Conservation (phyloP, 106 monocot species). For the Apostasia shenzhenica region DNA sequence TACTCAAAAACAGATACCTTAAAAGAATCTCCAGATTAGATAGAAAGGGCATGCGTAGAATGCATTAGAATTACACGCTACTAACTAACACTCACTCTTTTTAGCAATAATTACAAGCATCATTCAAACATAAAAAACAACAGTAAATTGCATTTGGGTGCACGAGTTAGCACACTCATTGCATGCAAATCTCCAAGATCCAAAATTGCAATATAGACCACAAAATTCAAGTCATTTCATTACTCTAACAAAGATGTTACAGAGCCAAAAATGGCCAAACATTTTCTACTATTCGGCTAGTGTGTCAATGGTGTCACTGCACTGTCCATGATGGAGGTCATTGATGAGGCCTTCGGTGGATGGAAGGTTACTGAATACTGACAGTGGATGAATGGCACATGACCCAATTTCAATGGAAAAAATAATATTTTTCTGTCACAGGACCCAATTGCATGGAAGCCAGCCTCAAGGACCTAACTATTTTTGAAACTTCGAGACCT, state of each 20-base stretch:
- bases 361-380: too few relatives aligned
- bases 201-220: neutral
- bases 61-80: neutral
- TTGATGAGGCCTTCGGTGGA: too few relatives aligned
- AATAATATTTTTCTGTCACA: too few relatives aligned
- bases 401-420: too few relatives aligned
- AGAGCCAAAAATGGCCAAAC: too few relatives aligned
- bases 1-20: conserved; percentile 84
- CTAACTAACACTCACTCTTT: neutral
- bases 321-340: too few relatives aligned
- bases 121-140: neutral
- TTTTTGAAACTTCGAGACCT: too few relatives aligned
- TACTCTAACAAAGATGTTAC: neutral
- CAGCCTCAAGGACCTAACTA: too few relatives aligned
- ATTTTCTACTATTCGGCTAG: too few relatives aligned
- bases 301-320: too few relatives aligned
- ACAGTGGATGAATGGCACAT: too few relatives aligned
- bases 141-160: neutral
- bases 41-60: neutral
- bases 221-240: neutral
- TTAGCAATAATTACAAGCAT: neutral
- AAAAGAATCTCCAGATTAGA: neutral
- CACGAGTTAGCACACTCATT: neutral
- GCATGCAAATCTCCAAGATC: neutral
- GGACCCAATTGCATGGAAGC: too few relatives aligned